phyloP scores from a whole-genome alignment of 2,329 filamentous ascomycete species.

The Paecilomyces formosus region DNA sequence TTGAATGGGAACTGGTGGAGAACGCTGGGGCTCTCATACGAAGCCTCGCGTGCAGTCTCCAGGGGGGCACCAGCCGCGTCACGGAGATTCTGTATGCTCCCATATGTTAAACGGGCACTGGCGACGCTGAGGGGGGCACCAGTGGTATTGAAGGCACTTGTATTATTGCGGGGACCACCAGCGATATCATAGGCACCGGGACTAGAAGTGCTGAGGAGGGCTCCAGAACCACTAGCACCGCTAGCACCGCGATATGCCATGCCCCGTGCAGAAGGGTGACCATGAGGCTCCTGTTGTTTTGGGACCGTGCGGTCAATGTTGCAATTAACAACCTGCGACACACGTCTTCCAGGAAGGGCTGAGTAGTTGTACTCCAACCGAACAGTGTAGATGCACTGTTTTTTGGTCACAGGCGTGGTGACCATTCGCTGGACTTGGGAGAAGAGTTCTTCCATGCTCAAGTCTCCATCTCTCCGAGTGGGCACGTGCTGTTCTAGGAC shows the following conservation, averaged over 20 bases:
- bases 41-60: background rate
- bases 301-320: background rate
- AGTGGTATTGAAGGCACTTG: too few species aligned
- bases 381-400: slow-evolving; percentile 18
- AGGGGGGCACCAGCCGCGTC: background rate
- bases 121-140: background rate
- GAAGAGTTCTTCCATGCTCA: slow-evolving; percentile 14
- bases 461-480: slow-evolving; percentile 7
- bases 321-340: background rate
- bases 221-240: background rate
- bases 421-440: slow-evolving; percentile 22
- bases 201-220: too few species aligned
- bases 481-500: background rate
- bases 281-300: background rate
- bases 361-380: slow-evolving; percentile 25
- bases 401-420: slow-evolving; percentile 7
- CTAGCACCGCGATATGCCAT: background rate
- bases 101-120: background rate
- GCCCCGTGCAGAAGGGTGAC: background rate
- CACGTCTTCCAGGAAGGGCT: slow-evolving; percentile 12
- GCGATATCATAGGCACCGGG: too few species aligned
- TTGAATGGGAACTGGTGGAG: background rate
- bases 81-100: background rate
- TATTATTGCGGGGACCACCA: background rate
- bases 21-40: background rate